Percentiles rank a stretch among this genome's conserved stretches.
Conservation (phyloP, 2,329 filamentous ascomycete species). For the Colletotrichum navitas region DNA sequence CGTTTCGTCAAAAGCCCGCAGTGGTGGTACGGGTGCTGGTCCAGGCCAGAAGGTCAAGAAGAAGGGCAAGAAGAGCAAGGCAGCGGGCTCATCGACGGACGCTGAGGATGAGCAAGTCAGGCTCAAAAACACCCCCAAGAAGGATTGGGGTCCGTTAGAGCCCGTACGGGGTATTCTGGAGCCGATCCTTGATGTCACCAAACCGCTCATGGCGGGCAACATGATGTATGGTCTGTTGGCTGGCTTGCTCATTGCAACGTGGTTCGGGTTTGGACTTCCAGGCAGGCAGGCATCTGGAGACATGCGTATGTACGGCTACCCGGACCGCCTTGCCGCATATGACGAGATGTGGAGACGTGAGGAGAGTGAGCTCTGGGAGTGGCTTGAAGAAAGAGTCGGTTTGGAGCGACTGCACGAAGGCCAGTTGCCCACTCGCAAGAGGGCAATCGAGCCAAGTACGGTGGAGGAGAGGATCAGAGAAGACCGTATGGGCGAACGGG, state of each 20-base stretch:
- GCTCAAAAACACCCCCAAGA: conserved; percentile 57
- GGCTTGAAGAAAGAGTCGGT: conserved; percentile 89
- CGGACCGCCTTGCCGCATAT: conserved; percentile 84
- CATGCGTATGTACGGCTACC: conserved; percentile 58
- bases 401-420: conserved; percentile 69
- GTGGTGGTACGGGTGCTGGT: conserved; percentile 60
- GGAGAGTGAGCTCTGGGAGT: conserved; percentile 91
- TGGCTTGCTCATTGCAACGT: conserved; percentile 78
- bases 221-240: conserved; percentile 81
- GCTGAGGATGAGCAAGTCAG: conserved; percentile 55
- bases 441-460: conserved; percentile 65
- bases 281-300: conserved; percentile 48
- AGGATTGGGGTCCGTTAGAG: conserved; percentile 85
- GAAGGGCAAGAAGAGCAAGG: conserved; percentile 67
- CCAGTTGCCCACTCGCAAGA: conserved; percentile 58
- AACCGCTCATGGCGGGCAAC: conserved; percentile 80
- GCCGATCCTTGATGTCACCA: conserved; percentile 76
- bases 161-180: conserved; percentile 78
- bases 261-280: conserved; percentile 74
- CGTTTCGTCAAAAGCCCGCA: conserved; percentile 73
- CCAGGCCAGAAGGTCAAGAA: conserved; percentile 69
- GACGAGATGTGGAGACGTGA: conserved; percentile 93
- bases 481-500: conserved; percentile 75
- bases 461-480: conserved; percentile 70
- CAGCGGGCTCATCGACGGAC: conserved; percentile 59